phyloP scores from a whole-genome alignment of 2,329 filamentous ascomycete species.

The Pseudocercospora vitis region DNA sequence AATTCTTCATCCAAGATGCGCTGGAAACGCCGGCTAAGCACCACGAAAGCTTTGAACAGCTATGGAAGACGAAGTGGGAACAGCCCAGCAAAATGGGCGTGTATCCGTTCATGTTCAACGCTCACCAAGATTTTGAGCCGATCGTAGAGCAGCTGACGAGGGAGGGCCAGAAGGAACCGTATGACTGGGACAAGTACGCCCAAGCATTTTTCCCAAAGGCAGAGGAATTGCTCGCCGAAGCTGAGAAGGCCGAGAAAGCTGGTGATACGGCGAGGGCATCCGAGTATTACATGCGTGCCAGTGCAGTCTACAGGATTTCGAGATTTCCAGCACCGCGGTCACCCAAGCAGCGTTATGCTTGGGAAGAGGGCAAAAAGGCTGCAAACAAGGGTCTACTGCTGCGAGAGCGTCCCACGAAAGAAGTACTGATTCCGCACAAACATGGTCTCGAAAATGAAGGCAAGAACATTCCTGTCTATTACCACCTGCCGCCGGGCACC shows the following conservation, averaged over 20 bases:
- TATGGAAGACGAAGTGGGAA: slow-evolving; percentile 77
- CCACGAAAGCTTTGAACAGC: slow-evolving; percentile 48
- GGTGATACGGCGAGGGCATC: slow-evolving; percentile 56
- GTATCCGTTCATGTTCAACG: slow-evolving; percentile 66
- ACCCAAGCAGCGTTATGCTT: slow-evolving; percentile 59
- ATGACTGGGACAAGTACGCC: slow-evolving; percentile 64
- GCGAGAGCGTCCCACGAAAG: slow-evolving; percentile 58
- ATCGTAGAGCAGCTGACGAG: slow-evolving; percentile 64
- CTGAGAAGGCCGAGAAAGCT: slow-evolving; percentile 49
- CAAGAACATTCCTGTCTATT: slow-evolving; percentile 61
- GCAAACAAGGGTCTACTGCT: slow-evolving; percentile 58
- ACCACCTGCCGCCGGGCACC: slow-evolving; percentile 58
- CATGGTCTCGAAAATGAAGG: slow-evolving; percentile 55
- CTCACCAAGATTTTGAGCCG: slow-evolving; percentile 66
- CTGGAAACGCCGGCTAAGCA: slow-evolving; percentile 45
- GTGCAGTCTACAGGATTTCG: slow-evolving; percentile 70
- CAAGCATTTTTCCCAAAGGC: slow-evolving; percentile 61
- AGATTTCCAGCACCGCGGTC: slow-evolving; percentile 62
- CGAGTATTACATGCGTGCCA: slow-evolving; percentile 66
- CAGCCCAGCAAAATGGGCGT: slow-evolving; percentile 59
- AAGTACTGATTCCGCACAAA: slow-evolving; percentile 62
- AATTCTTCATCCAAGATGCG: slow-evolving; percentile 51
- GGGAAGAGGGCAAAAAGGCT: slow-evolving; percentile 63
- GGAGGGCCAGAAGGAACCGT: slow-evolving; percentile 64
- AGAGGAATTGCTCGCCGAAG: slow-evolving; percentile 55